Percentiles rank a stretch among this genome's conserved stretches.
Conservation (phyloP, 2,329 filamentous ascomycete species). For the Penicillium sp. region DNA sequence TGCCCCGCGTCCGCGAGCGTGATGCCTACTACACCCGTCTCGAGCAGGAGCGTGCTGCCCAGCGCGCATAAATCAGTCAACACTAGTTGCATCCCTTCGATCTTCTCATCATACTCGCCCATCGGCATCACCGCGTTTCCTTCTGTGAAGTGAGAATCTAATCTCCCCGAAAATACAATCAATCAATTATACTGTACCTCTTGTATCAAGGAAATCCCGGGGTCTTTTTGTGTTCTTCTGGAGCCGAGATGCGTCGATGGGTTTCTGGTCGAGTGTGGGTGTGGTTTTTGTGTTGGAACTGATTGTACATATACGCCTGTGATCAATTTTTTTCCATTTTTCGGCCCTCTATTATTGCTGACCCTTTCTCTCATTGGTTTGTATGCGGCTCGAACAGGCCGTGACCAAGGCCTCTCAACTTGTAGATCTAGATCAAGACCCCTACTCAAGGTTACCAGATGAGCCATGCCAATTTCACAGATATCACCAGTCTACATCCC, state of each 20-base stretch:
- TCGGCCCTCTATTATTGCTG: not conserved
- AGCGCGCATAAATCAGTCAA: constrained; percentile 35
- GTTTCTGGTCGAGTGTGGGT: constrained; percentile 27
- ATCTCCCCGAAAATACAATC: constrained; percentile 6
- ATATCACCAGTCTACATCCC: not conserved
- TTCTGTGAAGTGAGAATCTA: constrained; percentile 23
- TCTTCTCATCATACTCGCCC: constrained; percentile 20
- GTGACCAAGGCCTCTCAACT: not conserved
- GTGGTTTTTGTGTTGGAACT: constrained; percentile 20
- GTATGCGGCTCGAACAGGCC: not conserved
- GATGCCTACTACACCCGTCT: constrained; percentile 67
- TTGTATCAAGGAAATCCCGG: constrained; percentile 2
- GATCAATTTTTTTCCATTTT: constrained; percentile 24
- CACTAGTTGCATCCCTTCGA: constrained; percentile 17
- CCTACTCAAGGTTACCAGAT: not conserved
- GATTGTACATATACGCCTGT: constrained; percentile 41
- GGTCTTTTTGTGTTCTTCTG: not conserved
- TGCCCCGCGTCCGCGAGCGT: constrained; percentile 65
- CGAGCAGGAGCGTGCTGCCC: constrained; percentile 61
- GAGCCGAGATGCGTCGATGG: constrained; percentile 19
- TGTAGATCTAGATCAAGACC: not conserved
- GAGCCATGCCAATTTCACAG: not conserved
- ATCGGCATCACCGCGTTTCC: constrained; percentile 25
- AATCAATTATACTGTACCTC: constrained; percentile 7
- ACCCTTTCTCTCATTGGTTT: not conserved